Evolutionary conservation across 2,329 filamentous ascomycete species (phyloP).

Genomic region (Amauroascus verrucosus): DNA sequence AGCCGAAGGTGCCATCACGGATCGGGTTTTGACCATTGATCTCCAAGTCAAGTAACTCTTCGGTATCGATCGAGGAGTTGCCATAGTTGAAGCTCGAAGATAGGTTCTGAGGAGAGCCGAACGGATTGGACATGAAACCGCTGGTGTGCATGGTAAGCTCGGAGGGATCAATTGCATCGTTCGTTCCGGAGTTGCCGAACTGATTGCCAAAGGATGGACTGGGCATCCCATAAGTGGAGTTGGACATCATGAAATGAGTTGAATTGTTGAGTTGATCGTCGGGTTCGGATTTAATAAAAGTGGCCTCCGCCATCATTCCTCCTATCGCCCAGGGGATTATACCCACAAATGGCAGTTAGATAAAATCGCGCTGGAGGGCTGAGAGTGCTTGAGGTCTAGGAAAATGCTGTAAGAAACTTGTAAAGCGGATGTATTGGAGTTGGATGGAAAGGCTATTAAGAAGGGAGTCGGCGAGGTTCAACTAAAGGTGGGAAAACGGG

Average conservation of each 20-base stretch:
- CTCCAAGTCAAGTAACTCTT: constrained; percentile 66
- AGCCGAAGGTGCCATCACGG: constrained; percentile 29
- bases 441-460: too few relatives aligned
- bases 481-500: too few relatives aligned
- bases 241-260: constrained; percentile 40
- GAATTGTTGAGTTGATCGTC: constrained; percentile 51
- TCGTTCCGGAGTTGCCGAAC: constrained; percentile 40
- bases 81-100: constrained; percentile 65
- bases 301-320: constrained; percentile 44
- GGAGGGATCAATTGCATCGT: constrained; percentile 67
- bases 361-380: neutral
- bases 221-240: constrained; percentile 43
- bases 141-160: constrained; percentile 61
- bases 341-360: constrained; percentile 3
- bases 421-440: too few relatives aligned
- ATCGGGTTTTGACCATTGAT: constrained; percentile 34
- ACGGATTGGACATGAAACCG: constrained; percentile 47
- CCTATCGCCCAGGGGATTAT: constrained; percentile 32
- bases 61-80: constrained; percentile 71
- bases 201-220: constrained; percentile 42
- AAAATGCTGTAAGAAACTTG: too few relatives aligned
- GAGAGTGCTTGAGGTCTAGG: too few relatives aligned
- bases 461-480: too few relatives aligned
- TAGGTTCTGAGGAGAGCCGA: constrained; percentile 53
- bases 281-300: constrained; percentile 59